Evolutionary conservation across 345 rosid genomes (phyloP).

Genomic region (Conringia planisiliqua): DNA sequence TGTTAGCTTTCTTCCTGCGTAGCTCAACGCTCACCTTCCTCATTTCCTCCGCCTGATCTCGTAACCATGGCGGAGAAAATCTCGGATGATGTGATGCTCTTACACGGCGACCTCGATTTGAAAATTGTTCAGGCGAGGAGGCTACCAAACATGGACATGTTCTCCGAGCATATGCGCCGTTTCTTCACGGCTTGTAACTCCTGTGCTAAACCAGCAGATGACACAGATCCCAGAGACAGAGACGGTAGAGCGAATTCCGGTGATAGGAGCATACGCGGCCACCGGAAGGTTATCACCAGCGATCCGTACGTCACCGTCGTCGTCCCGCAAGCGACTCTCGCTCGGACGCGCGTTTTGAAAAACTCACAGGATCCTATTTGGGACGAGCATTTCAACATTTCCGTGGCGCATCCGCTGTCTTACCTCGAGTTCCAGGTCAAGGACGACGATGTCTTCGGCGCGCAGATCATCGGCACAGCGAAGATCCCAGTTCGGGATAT

Average conservation of each 20-base stretch:
- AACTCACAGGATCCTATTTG: slow-evolving; percentile 64
- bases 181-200: slow-evolving; percentile 42
- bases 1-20: slow-evolving; percentile 8
- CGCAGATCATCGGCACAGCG: slow-evolving; percentile 57
- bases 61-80: slow-evolving; percentile 34
- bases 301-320: slow-evolving; percentile 81
- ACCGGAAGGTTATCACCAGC: slow-evolving; percentile 59
- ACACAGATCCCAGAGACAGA: slow-evolving; percentile 4
- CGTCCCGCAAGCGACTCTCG: slow-evolving; percentile 87
- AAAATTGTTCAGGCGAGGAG: slow-evolving; percentile 53
- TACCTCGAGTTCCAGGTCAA: slow-evolving; percentile 76
- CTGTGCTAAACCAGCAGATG: slow-evolving; percentile 9
- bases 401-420: slow-evolving; percentile 63
- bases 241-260: not conserved
- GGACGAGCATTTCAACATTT: slow-evolving; percentile 63
- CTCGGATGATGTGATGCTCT: slow-evolving; percentile 31
- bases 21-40: not conserved
- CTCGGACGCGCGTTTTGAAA: slow-evolving; percentile 73
- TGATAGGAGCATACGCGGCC: slow-evolving; percentile 25
- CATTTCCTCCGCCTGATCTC: not conserved
- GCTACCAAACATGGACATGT: slow-evolving; percentile 70
- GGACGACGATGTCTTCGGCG: slow-evolving; percentile 81
- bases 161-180: slow-evolving; percentile 47
- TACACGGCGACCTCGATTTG: slow-evolving; percentile 83
- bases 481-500: slow-evolving; percentile 51